Percentiles rank a stretch among this genome's conserved stretches.
Evolutionary conservation across 1,139 yeast genomes (phyloP).

Genomic region (Eremothecium gossypii): DNA sequence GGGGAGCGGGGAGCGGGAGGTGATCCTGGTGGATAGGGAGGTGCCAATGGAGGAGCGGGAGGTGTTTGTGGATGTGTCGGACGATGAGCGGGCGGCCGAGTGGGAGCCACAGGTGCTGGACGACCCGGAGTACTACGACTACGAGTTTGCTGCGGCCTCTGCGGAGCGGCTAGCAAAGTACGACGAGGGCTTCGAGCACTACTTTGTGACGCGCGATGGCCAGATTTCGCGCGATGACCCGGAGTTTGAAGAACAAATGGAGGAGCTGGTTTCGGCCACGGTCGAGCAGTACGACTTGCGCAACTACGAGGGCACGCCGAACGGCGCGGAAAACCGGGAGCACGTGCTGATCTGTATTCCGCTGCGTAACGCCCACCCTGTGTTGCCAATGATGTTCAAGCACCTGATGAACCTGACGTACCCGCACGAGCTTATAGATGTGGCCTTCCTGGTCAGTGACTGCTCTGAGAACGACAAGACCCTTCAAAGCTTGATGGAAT

Average conservation of each 20-base stretch:
- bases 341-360: constrained; percentile 68
- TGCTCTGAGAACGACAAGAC: constrained; percentile 72
- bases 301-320: constrained; percentile 44
- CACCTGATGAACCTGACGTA: constrained; percentile 80
- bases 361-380: constrained; percentile 70
- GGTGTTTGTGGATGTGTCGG: background rate
- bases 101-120: constrained; percentile 9
- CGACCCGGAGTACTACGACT: constrained; percentile 30
- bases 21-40: background rate
- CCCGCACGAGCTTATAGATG: constrained; percentile 71
- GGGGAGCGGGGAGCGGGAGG: background rate
- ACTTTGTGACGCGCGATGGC: constrained; percentile 29
- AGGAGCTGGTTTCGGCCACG: constrained; percentile 27
- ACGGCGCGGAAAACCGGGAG: constrained; percentile 52
- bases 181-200: constrained; percentile 32
- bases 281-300: constrained; percentile 57
- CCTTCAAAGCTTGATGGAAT: constrained; percentile 55
- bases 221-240: constrained; percentile 21
- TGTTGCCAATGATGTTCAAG: constrained; percentile 73
- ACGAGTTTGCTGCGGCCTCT: constrained; percentile 30
- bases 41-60: background rate
- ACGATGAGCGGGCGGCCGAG: background rate
- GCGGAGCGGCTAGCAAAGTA: constrained; percentile 25
- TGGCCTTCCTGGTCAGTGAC: constrained; percentile 80
- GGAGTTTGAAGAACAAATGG: constrained; percentile 20